Evolutionary conservation across 768 basidiomycete species (phyloP), one percentile per base, ranked within the genome.

Genomic region (Chalciporus sphaerocephalus): DNA sequence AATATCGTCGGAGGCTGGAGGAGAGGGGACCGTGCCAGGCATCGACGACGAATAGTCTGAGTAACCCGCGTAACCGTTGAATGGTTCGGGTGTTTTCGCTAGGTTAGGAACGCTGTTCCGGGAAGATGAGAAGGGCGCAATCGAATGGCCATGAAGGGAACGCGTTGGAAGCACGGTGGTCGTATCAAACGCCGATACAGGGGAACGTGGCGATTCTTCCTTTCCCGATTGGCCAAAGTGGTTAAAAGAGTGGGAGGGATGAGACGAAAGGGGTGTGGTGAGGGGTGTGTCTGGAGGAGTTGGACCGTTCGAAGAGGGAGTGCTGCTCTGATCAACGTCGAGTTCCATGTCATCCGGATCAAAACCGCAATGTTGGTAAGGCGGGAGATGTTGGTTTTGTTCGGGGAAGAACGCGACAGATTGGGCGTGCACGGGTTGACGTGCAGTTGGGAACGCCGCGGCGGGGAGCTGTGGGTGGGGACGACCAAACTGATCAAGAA

Each of bases 261-360:
- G 65, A 10, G 70, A 59, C 1, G 70, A 62, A 15, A 71, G 61
- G 15, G 74, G 74, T 1, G 72, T 71, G 20, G 71, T 64, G 21
- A 74, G 60, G 21, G 73, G 72, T 0, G 74, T 74, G 41, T 74
- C 72, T 22, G 71, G 72, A 10, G 72, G 73, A 4, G 73, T 34
- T 11, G 63, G 54, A 1, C 38, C 61, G 3, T 50, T 48, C 0
- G 79, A 75, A 0, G 77, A 75, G n/a, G 75, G 70, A 6, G 79
- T 72, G 1, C 78, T 78, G 42, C 75, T 69, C 4, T 80, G 69
- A 53, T 87, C 86, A 20, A 72, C 60, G 41, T 87, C 86, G 17
- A 88, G 74, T 54, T 89, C 87, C 86, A 90, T 89, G 55, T 90
- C 87, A 60, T 87, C 86, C 0, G 83, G 71, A 58, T 88, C 87